Percentiles rank a stretch among this genome's conserved stretches.
Conservation (phyloP, 768 basidiomycete species). For the Tylopilus rubrobrunneus region DNA sequence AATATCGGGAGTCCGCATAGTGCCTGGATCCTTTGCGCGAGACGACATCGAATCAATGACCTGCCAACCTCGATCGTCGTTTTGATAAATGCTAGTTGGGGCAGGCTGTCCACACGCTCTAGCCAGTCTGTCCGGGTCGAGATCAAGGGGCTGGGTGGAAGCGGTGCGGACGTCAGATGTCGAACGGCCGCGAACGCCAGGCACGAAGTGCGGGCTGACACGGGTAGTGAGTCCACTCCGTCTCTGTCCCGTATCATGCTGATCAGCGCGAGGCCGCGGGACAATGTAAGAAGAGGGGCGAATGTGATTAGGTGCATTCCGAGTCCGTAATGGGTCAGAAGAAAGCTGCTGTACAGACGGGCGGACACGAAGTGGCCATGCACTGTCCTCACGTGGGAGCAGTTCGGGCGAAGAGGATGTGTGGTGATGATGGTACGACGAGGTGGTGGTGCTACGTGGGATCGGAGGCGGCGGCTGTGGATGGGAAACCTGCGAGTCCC, state of each 20-base stretch:
- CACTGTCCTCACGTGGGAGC: conserved; percentile 17
- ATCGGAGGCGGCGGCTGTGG: conserved; percentile 10
- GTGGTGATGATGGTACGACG: conserved; percentile 16
- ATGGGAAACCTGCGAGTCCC: neutral
- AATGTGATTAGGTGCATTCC: neutral
- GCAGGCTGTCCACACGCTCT: conserved; percentile 26
- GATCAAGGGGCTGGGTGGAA: conserved; percentile 23
- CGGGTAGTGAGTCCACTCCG: conserved; percentile 17
- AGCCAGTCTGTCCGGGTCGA: conserved; percentile 28
- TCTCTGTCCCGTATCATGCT: conserved; percentile 2
- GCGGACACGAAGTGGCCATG: conserved; percentile 23
- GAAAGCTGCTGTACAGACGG: conserved; percentile 9
- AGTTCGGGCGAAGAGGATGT: conserved; percentile 24
- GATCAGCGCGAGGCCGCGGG: conserved; percentile 12
- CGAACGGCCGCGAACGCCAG: conserved; percentile 18
- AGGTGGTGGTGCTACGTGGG: neutral
- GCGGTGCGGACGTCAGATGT: conserved; percentile 20
- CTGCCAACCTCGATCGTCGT: conserved; percentile 4
- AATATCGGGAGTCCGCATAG: neutral
- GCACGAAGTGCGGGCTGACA: conserved; percentile 7
- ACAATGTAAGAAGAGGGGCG: conserved; percentile 12
- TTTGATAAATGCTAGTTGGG: conserved; percentile 4
- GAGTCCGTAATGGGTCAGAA: conserved; percentile 6
- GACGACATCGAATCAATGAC: neutral
- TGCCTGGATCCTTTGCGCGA: neutral